Evolutionary conservation across 2,329 filamentous ascomycete genomes (phyloP).

Genomic region (Paraphaeosphaeria sporulosa): DNA sequence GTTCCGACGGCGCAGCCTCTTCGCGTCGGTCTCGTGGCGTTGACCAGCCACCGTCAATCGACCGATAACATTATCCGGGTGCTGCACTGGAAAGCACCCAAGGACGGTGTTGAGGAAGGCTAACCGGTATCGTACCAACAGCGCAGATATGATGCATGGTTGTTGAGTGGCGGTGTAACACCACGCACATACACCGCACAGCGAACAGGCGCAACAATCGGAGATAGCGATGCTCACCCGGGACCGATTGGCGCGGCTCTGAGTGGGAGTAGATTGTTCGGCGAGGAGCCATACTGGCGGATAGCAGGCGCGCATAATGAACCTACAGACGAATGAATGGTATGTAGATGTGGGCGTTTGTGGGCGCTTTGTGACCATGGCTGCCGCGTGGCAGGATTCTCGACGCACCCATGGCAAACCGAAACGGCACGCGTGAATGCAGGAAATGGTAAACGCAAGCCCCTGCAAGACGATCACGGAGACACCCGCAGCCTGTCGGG

Average conservation of each 20-base stretch:
- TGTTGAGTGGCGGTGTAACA: background rate
- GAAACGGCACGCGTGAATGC: background rate
- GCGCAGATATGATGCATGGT: background rate
- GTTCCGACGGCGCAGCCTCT: background rate
- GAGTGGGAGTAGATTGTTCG: constrained; percentile 1
- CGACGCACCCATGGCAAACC: background rate
- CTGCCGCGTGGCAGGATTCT: background rate
- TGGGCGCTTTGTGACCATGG: background rate
- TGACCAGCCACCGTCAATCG: background rate
- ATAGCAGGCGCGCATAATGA: background rate
- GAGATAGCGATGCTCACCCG: background rate
- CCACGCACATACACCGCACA: background rate
- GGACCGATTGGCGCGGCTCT: constrained; percentile 4
- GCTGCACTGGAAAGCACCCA: background rate
- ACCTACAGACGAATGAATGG: background rate
- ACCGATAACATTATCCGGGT: background rate
- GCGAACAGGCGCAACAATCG: background rate
- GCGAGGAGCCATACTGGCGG: constrained; percentile 7
- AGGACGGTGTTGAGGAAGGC: background rate
- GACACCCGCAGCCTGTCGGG: background rate
- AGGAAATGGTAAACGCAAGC: background rate
- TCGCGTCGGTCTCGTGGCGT: background rate
- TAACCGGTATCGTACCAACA: background rate
- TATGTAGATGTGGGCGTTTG: no score
- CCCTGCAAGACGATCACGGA: background rate